Evolutionary conservation across 768 basidiomycete genomes (phyloP), one percentile per base, ranked within the genome.

Genomic region (Leucocoprinus leucothites): DNA sequence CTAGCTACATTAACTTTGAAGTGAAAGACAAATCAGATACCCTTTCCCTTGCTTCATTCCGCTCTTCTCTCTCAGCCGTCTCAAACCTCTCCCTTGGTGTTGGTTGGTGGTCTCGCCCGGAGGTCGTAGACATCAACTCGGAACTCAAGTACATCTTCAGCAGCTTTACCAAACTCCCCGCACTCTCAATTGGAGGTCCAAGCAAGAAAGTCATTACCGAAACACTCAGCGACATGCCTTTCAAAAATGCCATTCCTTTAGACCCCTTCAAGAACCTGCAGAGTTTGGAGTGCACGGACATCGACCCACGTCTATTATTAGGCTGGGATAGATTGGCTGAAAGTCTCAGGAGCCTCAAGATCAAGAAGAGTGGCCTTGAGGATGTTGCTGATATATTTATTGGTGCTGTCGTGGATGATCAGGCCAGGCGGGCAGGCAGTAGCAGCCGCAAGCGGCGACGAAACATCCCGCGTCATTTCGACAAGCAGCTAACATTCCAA

Each of bases 81-180:
- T 92, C 91, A 26, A 78, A 74, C 28, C 74, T 92, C 25, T 93
- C 91, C 0, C 73, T 95, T 31, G 84, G 88, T 26, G 74, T 70
- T 3, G 76, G 82, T 48, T 91, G 89, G 89, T 94, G 88, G 89
- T 71, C 78, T 42, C 74, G 77, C 57, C 66, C 79, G 4, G 78
- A 84, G 54, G 81, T 80, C 35, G 81, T 79, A 9, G 79, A 65
- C 57, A 70, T 89, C 60, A 87, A 94, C 53, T 65, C 74, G 2
- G 89, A 93, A 63, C 84, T 96, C 67, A 93, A 85, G 67, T 92
- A 86, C 69, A 79, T 95, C 58, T 96, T 85, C 73, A 92, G 91
- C 66, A 82, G 86, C 65, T 92, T 96, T 74, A 97, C 92, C 42
- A 93, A 90, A 70, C 74, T 97, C 0, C 94, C 94, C 14, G 87